Percentiles rank a stretch among this genome's conserved stretches.
Evolutionary conservation across 164 flowering plant genomes (phyloP).

Genomic region (Vitis amurensis): DNA sequence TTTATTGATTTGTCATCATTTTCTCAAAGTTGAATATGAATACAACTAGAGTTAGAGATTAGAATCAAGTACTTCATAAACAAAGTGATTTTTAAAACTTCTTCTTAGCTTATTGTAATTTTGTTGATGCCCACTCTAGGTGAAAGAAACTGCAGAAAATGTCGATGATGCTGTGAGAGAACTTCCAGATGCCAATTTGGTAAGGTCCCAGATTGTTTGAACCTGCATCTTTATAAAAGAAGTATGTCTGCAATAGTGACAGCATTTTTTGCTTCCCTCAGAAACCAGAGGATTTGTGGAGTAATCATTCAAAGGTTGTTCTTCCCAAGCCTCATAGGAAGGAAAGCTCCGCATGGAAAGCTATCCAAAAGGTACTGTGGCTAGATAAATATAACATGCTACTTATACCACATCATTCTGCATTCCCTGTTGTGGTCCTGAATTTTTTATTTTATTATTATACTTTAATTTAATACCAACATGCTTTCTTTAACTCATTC

Average conservation of each 20-base stretch:
- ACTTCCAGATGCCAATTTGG: conserved; percentile 98
- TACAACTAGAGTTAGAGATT: too few relatives aligned
- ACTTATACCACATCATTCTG: neutral
- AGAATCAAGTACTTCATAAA: too few relatives aligned
- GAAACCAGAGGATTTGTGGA: conserved; percentile 99
- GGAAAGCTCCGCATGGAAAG: conserved; percentile 76
- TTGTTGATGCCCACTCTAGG: conserved; percentile 37
- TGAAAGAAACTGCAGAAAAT: conserved; percentile 88
- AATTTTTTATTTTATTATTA: neutral
- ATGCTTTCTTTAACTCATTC: neutral
- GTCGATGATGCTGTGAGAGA: conserved; percentile 92
- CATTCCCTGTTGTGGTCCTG: neutral
- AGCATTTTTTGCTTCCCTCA: conserved; percentile 21
- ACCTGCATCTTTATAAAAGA: neutral
- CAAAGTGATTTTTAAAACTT: too few relatives aligned
- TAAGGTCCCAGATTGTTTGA: conserved; percentile 20
- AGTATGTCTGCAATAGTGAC: neutral
- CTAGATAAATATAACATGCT: neutral
- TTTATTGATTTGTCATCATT: neutral
- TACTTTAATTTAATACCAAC: neutral
- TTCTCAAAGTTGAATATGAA: too few relatives aligned
- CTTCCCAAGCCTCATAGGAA: conserved; percentile 89
- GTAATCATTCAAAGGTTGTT: conserved; percentile 78
- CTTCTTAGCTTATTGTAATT: neutral
- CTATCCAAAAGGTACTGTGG: conserved; percentile 74